phyloP scores from a whole-genome alignment of 805 yeast genomes.

The Candida golubevii region DNA sequence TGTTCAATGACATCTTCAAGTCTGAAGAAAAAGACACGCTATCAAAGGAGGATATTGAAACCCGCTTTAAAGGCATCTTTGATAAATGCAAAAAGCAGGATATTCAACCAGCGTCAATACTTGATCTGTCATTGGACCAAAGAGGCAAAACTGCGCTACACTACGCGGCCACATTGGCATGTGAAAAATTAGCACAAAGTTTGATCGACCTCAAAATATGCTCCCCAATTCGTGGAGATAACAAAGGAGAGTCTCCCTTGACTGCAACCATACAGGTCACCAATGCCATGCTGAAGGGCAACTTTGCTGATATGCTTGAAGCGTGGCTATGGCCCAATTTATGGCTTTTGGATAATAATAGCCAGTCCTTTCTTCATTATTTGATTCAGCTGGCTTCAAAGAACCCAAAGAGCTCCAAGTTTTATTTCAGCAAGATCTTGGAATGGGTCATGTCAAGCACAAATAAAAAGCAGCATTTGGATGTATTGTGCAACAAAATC shows the following conservation, averaged over 20 bases:
- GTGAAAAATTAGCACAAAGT: constrained; percentile 30
- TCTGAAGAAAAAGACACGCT: constrained; percentile 22
- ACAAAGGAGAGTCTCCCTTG: constrained; percentile 31
- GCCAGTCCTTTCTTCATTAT: constrained; percentile 82
- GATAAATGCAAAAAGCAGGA: constrained; percentile 12
- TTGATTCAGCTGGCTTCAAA: constrained; percentile 49
- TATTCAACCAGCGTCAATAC: constrained; percentile 9
- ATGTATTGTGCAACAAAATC: constrained; percentile 17
- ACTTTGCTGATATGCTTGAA: constrained; percentile 67
- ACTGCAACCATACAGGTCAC: constrained; percentile 79
- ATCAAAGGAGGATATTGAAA: constrained; percentile 21
- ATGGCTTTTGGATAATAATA: constrained; percentile 50
- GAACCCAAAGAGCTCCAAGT: constrained; percentile 32
- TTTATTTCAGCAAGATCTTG: constrained; percentile 32
- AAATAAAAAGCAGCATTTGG: constrained; percentile 15
- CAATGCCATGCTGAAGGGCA: constrained; percentile 72
- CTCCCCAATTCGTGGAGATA: constrained; percentile 38
- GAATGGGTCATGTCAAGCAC: constrained; percentile 28
- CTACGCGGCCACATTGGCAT: constrained; percentile 40
- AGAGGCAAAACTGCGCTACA: constrained; percentile 41
- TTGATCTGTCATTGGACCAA: constrained; percentile 37
- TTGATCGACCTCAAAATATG: constrained; percentile 33
- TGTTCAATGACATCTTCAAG: constrained; percentile 35
- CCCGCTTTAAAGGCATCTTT: constrained; percentile 22
- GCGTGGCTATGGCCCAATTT: constrained; percentile 59